Percentiles rank a stretch among this genome's conserved stretches.
Evolutionary conservation across 2,329 filamentous ascomycete species (phyloP).

Genomic region (Fusarium poae): DNA sequence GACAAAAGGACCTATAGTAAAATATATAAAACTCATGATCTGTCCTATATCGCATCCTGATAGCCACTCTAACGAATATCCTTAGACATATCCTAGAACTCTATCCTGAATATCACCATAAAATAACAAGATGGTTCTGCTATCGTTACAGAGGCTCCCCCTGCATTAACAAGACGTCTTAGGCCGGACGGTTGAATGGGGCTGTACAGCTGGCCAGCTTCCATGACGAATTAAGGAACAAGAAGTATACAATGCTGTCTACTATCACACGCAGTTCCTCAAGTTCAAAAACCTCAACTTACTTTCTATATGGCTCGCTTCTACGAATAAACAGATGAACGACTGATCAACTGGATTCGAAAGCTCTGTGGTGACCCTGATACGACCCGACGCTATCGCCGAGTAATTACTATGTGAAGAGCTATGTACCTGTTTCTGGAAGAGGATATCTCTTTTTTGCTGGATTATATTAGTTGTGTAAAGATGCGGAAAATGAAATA

Average conservation of each 20-base stretch:
- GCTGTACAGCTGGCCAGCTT: constrained; percentile 8
- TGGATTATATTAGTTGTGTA: too few species aligned
- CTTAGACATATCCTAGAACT: not conserved
- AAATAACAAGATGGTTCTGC: not conserved
- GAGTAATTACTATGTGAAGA: not conserved
- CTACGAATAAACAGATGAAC: constrained; percentile 34
- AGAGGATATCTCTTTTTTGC: too few species aligned
- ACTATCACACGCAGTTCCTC: constrained; percentile 38
- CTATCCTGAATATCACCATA: not conserved
- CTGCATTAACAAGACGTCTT: not conserved
- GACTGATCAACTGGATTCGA: constrained; percentile 37
- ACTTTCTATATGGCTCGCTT: constrained; percentile 45
- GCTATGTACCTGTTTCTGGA: too few species aligned
- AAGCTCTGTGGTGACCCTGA: constrained; percentile 41
- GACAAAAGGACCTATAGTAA: not conserved
- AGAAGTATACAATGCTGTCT: constrained; percentile 42
- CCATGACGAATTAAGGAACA: constrained; percentile 43
- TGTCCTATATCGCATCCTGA: too few species aligned
- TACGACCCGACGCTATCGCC: constrained; percentile 14
- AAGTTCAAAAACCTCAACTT: constrained; percentile 35
- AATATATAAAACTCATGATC: not conserved
- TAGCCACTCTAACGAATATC: not conserved
- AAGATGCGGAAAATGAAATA: too few species aligned
- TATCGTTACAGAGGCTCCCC: not conserved
- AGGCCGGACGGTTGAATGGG: too few species aligned